Evolutionary conservation across 352 stramenopile species (phyloP), one percentile per base, ranked within the genome.

Genomic region (Globisporangium cederbergense): DNA sequence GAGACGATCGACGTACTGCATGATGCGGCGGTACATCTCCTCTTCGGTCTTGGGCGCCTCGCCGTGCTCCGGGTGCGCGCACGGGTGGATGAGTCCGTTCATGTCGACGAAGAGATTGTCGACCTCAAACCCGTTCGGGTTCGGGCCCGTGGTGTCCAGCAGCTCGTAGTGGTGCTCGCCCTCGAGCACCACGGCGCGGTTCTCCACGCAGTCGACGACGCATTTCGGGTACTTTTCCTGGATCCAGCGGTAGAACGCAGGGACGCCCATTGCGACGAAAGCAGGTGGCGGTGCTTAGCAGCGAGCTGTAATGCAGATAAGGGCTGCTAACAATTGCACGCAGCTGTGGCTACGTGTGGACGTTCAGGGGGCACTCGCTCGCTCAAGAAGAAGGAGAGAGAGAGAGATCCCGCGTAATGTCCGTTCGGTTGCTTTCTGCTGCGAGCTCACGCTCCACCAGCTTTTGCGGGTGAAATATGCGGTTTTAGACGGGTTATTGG

Each of bases 101-200:
- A 99, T 99, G 75, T 99, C 98, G 38, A 99, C 89, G 69, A 99
- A 99, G 49, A 99, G 82, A 77, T 99, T 99, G 79, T 99, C 97
- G 51, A 97, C 96, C 65, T 98, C 91, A 53, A 98, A 96, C 62
- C 85, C 89, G 49, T 98, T 98, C 4, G 94, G 94, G 75, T 98
- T 99, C 18, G 96, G 91, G 14, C 78, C 76, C 0, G 81, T 83
- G 14, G 81, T 83, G 65, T 95, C 79, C 14, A 88, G 79, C 14
- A 95, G 77, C 66, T 92, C 82, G 57, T 91, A 91, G 72, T 91
- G 85, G 57, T 83, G 75, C 60, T 91, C 78, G 20, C 89, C 86
- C 51, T 95, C 84, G 36, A 97, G 76, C 64, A 91, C 76, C 4
- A 90, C 77, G n/a, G 84, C 77, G 56, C 72, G 76, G 28, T 77